phyloP scores from a whole-genome alignment of 495 filamentous ascomycete species.

The Hypoxylon intermedium region DNA sequence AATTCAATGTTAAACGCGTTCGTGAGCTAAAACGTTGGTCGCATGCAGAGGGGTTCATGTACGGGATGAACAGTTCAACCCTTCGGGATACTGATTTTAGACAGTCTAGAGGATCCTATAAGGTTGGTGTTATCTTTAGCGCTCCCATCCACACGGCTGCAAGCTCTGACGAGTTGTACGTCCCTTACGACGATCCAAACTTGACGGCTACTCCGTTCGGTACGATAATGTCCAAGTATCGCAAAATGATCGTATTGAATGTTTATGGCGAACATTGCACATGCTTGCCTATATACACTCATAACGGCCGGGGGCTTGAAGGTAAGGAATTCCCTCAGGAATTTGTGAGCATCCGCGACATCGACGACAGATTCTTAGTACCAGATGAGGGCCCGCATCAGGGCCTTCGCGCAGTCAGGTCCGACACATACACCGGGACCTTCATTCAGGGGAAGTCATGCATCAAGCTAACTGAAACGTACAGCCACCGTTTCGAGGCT shows the following conservation, averaged over 20 bases:
- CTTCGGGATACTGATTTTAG: constrained; percentile 23
- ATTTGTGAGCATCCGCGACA: constrained; percentile 37
- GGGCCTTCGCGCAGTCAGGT: constrained; percentile 5
- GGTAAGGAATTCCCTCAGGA: constrained; percentile 19
- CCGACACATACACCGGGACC: background rate
- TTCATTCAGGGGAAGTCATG: constrained; percentile 28
- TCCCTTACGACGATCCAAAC: constrained; percentile 23
- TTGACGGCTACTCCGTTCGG: constrained; percentile 35
- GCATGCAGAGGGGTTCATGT: constrained; percentile 1
- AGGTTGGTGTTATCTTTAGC: constrained; percentile 29
- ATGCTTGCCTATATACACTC: constrained; percentile 37
- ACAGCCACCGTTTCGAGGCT: constrained; percentile 28
- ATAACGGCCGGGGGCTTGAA: constrained; percentile 33
- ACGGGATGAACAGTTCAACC: constrained; percentile 5
- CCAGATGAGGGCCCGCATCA: constrained; percentile 25
- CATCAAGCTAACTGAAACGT: constrained; percentile 31
- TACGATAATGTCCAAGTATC: constrained; percentile 29
- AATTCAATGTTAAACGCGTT: constrained; percentile 6
- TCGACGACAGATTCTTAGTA: background rate
- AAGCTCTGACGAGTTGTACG: constrained; percentile 15
- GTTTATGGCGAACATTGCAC: constrained; percentile 26
- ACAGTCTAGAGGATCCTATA: constrained; percentile 5
- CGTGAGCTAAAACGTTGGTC: constrained; percentile 14
- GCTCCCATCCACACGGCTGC: constrained; percentile 19
- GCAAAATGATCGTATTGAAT: constrained; percentile 36